phyloP scores from a whole-genome alignment of 2,329 filamentous ascomycete genomes.

The Grosmannia huntii region DNA sequence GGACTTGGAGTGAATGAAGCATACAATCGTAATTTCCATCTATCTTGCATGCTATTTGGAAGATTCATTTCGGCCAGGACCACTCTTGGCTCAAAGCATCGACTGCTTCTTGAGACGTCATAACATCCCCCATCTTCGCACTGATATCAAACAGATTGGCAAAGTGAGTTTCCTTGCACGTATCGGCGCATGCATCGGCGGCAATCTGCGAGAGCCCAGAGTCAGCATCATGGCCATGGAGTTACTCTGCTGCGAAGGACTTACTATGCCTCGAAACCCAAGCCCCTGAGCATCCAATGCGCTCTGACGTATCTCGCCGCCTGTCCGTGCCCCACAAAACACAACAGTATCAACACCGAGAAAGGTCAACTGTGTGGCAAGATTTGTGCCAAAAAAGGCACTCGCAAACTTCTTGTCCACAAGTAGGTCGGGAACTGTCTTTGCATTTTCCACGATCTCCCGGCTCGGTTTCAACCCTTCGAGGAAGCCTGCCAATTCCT shows the following conservation, averaged over 20 bases:
- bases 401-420: constrained; percentile 30
- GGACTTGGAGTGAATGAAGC: no score
- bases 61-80: not conserved
- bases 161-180: constrained; percentile 5
- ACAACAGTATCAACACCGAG: constrained; percentile 29
- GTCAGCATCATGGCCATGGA: not conserved
- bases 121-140: constrained; percentile 5
- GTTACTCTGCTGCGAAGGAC: constrained; percentile 5
- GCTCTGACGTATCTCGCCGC: constrained; percentile 23
- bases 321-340: constrained; percentile 30
- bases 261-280: constrained; percentile 30
- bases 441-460: constrained; percentile 21
- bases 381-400: constrained; percentile 32
- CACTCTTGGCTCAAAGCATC: not conserved
- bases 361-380: constrained; percentile 25
- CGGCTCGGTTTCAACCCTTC: constrained; percentile 17
- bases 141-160: constrained; percentile 4
- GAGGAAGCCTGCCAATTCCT: constrained; percentile 20
- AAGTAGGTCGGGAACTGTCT: constrained; percentile 15
- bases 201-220: not conserved
- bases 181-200: constrained; percentile 2
- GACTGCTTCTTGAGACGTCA: not conserved
- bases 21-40: no score
- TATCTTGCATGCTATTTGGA: no score
- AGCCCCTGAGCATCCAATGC: constrained; percentile 10